Conservation (phyloP, 75 land plant genomes). For the Cupressus sempervirens region DNA sequence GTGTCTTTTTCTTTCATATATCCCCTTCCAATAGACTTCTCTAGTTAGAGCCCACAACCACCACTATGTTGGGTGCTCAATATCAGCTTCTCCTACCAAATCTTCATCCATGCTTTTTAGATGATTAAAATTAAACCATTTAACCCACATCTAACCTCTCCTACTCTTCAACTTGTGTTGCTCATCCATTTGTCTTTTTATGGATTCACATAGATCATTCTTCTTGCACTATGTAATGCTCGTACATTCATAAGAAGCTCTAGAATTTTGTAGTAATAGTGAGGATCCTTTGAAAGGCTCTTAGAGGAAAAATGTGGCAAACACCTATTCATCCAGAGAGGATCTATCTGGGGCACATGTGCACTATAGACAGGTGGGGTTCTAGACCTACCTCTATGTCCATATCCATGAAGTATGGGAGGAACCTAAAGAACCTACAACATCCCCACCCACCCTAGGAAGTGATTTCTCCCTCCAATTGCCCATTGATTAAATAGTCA, state of each 20-base stretch:
- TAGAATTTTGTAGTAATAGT: slow-evolving; percentile 86
- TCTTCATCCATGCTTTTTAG: slow-evolving; percentile 95
- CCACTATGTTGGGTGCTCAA: slow-evolving; percentile 42
- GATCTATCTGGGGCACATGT: no score
- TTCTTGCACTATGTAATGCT: slow-evolving; percentile 92
- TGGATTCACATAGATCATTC: slow-evolving; percentile 80
- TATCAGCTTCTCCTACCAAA: slow-evolving; percentile 78
- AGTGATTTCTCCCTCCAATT: no score
- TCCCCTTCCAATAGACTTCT: slow-evolving; percentile 90
- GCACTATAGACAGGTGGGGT: no score
- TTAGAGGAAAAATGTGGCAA: no score
- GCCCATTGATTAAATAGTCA: no score
- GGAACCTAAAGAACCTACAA: no score
- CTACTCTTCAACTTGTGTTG: slow-evolving; percentile 61
- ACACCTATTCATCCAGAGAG: no score
- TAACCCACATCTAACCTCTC: slow-evolving; percentile 77
- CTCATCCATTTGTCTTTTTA: slow-evolving; percentile 77
- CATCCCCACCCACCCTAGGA: no score
- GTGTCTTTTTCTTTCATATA: slow-evolving; percentile 65
- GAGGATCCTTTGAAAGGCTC: no score
- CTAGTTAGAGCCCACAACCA: slow-evolving; percentile 98
- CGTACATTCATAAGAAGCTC: slow-evolving; percentile 91
- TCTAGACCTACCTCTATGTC: no score
- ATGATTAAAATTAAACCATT: slow-evolving; percentile 60
- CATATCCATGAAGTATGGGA: no score